Evolutionary conservation across 1,284 basidiomycete species (phyloP), one percentile per base, ranked within the genome.

Genomic region (Phellinidium pouzarii): DNA sequence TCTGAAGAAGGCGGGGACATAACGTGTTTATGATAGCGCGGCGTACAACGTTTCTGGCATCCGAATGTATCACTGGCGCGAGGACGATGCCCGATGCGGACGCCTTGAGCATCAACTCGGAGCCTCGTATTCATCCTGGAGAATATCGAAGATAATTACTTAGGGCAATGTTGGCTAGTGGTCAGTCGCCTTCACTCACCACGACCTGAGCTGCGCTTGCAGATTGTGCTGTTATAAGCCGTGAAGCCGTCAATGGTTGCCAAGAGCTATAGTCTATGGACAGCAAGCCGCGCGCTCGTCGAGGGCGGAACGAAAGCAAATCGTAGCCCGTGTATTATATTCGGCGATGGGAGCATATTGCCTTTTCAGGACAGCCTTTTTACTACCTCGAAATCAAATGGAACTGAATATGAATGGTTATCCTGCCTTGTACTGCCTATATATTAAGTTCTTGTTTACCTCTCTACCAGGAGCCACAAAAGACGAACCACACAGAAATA

Each of bases 71-170:
- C 45, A 36, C 26, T 17, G 17, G 45, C 14, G 27, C 65, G 60
- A 62, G 64, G 60, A 63, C 62, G 66, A 78, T 76, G 77, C 79
- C 80, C 77, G 75, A 76, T 74, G 77, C 79, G 78, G 82, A 84
- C 78, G 78, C 84, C 80, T 79, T 80, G 70, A 85, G 78, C 85
- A 88, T 88, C 76, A 82, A 85, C 69, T 53, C 22, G 23, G 63
- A 66, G 70, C 72, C 75, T 73, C 74, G 71, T 79, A 81, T 76
- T 83, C 86, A 88, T 87, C 77, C 84, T 40, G 29, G 17, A 50
- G 23, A 50, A 8, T 34, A n/a, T 14, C 9, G 31, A 47, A 9
- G 27, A 27, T 9, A 44, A 26, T 20, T 19, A 43, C 3, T 29
- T 17, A 44, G 8, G 12, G 17, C 12, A 25, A 12, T 3, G 3